A percentile compares a stretch with the other conserved stretches of the same genome.
phyloP scores from a whole-genome alignment of 495 filamentous ascomycete genomes.

The Paragyromitra xinjiangensis region DNA sequence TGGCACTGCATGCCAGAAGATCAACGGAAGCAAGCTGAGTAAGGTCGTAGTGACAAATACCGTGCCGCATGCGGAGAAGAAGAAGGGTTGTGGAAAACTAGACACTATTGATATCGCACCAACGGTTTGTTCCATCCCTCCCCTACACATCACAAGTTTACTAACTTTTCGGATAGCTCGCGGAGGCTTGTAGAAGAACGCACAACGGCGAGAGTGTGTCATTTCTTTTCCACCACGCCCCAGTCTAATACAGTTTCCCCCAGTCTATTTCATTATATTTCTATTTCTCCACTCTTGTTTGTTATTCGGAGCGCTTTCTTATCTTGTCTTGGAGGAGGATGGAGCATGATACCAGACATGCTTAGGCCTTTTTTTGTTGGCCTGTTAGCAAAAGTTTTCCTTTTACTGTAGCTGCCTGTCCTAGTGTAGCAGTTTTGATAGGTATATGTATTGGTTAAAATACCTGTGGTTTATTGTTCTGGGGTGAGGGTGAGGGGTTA shows the following conservation, averaged over 20 bases:
- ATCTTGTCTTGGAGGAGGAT: not conserved
- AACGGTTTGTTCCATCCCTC: slow-evolving; percentile 64
- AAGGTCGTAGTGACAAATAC: slow-evolving; percentile 97
- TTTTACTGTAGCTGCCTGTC: not conserved
- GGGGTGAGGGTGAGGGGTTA: not conserved
- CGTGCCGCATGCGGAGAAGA: slow-evolving; percentile 86
- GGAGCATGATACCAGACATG: slow-evolving; percentile 17
- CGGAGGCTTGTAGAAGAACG: slow-evolving; percentile 79
- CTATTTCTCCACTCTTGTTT: slow-evolving; percentile 6
- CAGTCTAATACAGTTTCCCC: slow-evolving; percentile 60
- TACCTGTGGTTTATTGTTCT: not conserved
- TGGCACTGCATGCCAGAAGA: slow-evolving; percentile 86
- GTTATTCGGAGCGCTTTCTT: not conserved
- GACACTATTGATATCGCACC: slow-evolving; percentile 94
- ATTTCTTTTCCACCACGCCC: slow-evolving; percentile 93
- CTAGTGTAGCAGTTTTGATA: not conserved
- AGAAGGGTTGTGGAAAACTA: slow-evolving; percentile 77
- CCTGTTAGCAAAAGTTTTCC: slow-evolving; percentile 1
- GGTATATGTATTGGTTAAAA: not conserved
- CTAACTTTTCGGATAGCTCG: slow-evolving; percentile 55
- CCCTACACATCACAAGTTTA: slow-evolving; percentile 57
- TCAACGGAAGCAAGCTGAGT: slow-evolving; percentile 81
- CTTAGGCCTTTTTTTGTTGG: slow-evolving; percentile 11
- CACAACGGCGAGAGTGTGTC: slow-evolving; percentile 96
- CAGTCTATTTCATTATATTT: not conserved